Evolutionary conservation across 768 basidiomycete species (phyloP).

Genomic region (Mycena indigotica): DNA sequence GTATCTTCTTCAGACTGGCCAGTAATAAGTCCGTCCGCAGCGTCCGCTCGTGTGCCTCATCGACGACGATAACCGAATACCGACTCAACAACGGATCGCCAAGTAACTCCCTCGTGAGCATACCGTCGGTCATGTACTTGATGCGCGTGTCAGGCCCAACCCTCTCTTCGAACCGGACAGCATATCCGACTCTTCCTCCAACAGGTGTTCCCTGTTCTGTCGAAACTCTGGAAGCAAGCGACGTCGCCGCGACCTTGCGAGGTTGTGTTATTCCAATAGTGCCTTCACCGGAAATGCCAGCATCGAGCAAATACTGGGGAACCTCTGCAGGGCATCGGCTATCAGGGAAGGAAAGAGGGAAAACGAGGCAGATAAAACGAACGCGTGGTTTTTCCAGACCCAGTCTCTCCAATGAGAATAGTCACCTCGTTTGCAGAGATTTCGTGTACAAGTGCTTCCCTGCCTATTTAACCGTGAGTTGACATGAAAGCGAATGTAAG

Average conservation of each 20-base stretch:
- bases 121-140: conserved; percentile 97
- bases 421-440: conserved; percentile 80
- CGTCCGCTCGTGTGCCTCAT: conserved; percentile 97
- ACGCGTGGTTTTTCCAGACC: conserved; percentile 99
- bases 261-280: conserved; percentile 95
- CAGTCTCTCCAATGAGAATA: conserved; percentile 93
- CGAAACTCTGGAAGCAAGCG: conserved; percentile 90
- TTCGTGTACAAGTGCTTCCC: conserved; percentile 71
- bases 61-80: conserved; percentile 89
- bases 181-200: conserved; percentile 86
- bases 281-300: conserved; percentile 67
- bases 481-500: neutral
- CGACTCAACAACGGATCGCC: conserved; percentile 72
- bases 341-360: neutral
- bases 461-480: conserved; percentile 46
- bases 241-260: conserved; percentile 90
- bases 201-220: conserved; percentile 73
- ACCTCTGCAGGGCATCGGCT: conserved; percentile 62
- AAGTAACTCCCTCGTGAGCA: conserved; percentile 92
- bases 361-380: conserved; percentile 37
- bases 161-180: conserved; percentile 93
- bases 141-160: conserved; percentile 74
- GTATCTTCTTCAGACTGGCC: conserved; percentile 84
- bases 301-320: conserved; percentile 92
- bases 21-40: conserved; percentile 93